Evolutionary conservation across 2,329 filamentous ascomycete species (phyloP).

Genomic region (Colletotrichum sp.): DNA sequence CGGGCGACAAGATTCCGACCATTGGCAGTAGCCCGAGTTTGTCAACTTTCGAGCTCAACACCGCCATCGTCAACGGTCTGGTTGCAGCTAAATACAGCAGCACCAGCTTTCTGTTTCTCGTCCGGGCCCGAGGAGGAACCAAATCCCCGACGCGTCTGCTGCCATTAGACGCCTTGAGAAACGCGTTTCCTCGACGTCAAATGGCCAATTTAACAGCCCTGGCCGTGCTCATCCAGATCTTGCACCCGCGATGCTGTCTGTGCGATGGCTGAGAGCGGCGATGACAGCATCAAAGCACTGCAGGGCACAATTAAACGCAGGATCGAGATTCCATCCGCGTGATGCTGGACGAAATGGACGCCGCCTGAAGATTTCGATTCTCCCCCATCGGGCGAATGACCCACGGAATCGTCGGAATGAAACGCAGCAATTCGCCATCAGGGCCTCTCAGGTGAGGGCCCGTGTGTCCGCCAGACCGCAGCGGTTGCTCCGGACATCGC

Average conservation of each 20-base stretch:
- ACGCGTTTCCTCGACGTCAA: not conserved
- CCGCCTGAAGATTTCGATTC: not conserved
- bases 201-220: not conserved
- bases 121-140: not conserved
- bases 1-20: not conserved
- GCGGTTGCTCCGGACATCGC: not conserved
- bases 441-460: not conserved
- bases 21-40: not conserved
- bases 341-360: not conserved
- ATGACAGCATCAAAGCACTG: not conserved
- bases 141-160: not conserved
- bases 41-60: not conserved
- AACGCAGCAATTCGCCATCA: not conserved
- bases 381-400: not conserved
- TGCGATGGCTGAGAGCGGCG: not conserved
- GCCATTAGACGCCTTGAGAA: not conserved
- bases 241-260: not conserved
- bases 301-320: not conserved
- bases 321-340: conserved; percentile 2
- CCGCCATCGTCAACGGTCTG: not conserved
- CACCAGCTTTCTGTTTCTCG: not conserved
- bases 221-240: not conserved
- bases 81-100: not conserved
- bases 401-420: not conserved
- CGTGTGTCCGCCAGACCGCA: not conserved